Conservation (phyloP, 1,284 basidiomycete genomes). For the Boletus calvinii region DNA sequence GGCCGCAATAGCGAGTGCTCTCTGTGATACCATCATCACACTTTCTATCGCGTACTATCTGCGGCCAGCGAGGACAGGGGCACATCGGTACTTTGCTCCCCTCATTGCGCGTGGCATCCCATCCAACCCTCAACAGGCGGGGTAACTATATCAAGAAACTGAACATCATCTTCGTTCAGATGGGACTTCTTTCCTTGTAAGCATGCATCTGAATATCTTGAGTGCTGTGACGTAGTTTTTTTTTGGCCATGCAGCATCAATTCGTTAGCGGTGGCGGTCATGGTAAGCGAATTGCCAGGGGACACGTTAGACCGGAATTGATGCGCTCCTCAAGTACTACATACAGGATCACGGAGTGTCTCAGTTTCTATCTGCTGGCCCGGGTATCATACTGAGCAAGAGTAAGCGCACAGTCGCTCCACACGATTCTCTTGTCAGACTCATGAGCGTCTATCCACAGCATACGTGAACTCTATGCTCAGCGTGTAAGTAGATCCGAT, state of each 20-base stretch:
- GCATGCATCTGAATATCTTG: background rate
- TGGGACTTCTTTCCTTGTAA: constrained; percentile 27
- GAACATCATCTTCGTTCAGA: constrained; percentile 24
- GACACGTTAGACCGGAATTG: background rate
- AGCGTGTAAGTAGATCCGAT: constrained; percentile 17
- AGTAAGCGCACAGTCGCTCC: constrained; percentile 6
- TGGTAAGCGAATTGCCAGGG: constrained; percentile 12
- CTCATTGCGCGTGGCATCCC: background rate
- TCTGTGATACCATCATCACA: constrained; percentile 25
- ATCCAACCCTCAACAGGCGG: background rate
- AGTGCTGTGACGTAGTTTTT: background rate
- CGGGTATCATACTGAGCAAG: constrained; percentile 17
- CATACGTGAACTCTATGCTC: constrained; percentile 29
- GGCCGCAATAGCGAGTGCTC: constrained; percentile 12
- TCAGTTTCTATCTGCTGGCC: constrained; percentile 8
- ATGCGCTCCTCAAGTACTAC: constrained; percentile 15
- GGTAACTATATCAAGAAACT: constrained; percentile 16
- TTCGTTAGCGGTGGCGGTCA: constrained; percentile 6
- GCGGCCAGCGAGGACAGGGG: constrained; percentile 13
- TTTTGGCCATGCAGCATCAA: constrained; percentile 15
- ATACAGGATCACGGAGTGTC: constrained; percentile 1
- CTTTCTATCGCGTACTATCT: constrained; percentile 24
- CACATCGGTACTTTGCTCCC: constrained; percentile 11
- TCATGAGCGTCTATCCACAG: constrained; percentile 8
- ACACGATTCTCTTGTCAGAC: background rate